These are phyloP conservation scores for Dunaliella primolecta DNA, from an alignment of 139 green algal species.

Conservation along the genomic window DNA sequence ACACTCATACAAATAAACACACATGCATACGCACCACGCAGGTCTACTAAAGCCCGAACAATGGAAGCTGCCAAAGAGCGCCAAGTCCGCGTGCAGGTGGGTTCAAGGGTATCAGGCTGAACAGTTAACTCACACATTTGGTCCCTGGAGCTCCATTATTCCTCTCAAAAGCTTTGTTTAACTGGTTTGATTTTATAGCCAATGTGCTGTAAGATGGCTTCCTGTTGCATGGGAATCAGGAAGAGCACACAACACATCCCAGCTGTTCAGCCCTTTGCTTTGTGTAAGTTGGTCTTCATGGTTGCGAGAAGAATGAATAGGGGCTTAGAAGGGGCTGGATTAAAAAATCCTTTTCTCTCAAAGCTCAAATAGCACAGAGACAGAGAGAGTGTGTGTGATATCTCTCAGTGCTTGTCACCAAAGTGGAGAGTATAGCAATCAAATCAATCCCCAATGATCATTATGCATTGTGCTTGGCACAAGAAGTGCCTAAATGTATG, in stretches of 20 bases:
- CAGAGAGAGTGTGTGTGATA: too few relatives aligned
- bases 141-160: not conserved
- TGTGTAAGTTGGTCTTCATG: not conserved
- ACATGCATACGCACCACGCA: not conserved
- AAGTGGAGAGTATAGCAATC: too few relatives aligned
- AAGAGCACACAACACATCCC: not conserved
- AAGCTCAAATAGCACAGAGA: not conserved
- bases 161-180: too few relatives aligned
- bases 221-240: not conserved
- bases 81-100: not conserved
- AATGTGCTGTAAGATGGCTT: too few relatives aligned
- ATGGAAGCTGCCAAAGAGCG: not conserved
- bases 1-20: not conserved
- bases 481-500: too few relatives aligned
- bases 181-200: not conserved
- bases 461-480: too few relatives aligned
- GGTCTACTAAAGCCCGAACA: not conserved
- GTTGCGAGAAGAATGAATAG: not conserved
- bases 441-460: too few relatives aligned
- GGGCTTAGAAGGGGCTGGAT: not conserved
- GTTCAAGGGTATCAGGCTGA: not conserved
- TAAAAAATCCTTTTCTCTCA: not conserved
- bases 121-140: not conserved
- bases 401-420: too few relatives aligned
- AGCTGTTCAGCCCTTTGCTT: not conserved